Evolutionary conservation across 441 rosid species (phyloP), one percentile per base, ranked within the genome.

Genomic region (Aleurites moluccanus): DNA sequence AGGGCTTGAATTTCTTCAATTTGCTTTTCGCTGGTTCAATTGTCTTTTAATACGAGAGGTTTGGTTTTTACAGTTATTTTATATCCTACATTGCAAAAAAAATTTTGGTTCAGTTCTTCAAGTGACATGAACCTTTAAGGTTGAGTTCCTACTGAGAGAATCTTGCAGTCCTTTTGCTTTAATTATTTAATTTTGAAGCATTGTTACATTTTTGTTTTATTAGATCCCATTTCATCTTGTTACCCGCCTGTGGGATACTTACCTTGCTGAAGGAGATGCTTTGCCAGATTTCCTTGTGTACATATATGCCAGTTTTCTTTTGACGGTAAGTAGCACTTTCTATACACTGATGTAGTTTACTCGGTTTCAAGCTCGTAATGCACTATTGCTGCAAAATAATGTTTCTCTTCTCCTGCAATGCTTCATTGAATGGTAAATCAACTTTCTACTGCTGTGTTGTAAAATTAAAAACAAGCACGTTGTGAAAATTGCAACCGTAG

Each of bases 1-100:
- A 74, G 98, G 98, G 78, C 98, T 96, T 73, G 99, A 93, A 79
- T 96, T 93, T 84, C 93, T 93, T 82, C 98, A 93, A 61, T 96
- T 96, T 75, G 99, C 99, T 79, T 96, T 93, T 81, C 94, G 97
- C 76, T 96, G 98, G 99, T 96, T 92, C 85, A 96, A 93, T 83
- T 96, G 99, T 82, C 96, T 96, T 73, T 83, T 96, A 61, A 93
- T 93, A 81, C 97, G 98, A 0, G 99, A 93, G 97, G 96, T 92
- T 78, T 82, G 79, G 33, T 84, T 78, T 73, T 53, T 47, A 42
- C 20, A 21, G 28, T 57, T 53, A 3, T 44, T 73, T 40, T 21
- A 42, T 74, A 27, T 73, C 69, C 30, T 72, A 11, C 35, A 18
- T 62, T 69, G 73, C 10, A 8, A 30, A n/a, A 18, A 33, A n/a